These are phyloP conservation scores for Arthrinium phaeospermum DNA, from an alignment of 2,329 filamentous ascomycete species.

Conservation along the genomic window DNA sequence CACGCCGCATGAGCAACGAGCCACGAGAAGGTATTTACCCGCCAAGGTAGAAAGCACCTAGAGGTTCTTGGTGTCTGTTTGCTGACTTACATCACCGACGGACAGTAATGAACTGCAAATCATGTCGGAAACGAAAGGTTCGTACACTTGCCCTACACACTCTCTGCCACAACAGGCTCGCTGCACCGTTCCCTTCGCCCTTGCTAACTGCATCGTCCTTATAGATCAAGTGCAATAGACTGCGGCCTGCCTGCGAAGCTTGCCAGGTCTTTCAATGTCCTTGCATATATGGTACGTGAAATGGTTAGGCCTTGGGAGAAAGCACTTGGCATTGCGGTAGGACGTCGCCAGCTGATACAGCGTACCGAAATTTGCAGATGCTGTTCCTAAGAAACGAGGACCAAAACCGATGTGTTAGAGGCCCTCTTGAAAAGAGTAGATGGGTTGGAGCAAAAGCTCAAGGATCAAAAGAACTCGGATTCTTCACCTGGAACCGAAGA, in stretches of 20 bases:
- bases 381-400: conserved; percentile 86
- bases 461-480: conserved; percentile 64
- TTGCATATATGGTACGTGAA: conserved; percentile 79
- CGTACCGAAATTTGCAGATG: conserved; percentile 60
- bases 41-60: not conserved
- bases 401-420: conserved; percentile 87
- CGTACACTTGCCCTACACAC: conserved; percentile 29
- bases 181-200: conserved; percentile 17
- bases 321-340: not conserved
- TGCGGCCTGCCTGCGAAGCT: conserved; percentile 84
- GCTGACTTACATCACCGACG: not conserved
- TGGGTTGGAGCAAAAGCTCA: conserved; percentile 79
- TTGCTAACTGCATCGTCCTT: conserved; percentile 30
- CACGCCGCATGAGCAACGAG: conserved; percentile 73
- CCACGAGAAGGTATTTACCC: conserved; percentile 47
- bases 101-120: conserved; percentile 84
- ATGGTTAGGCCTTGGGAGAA: not conserved
- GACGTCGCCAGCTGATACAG: not conserved
- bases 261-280: conserved; percentile 89
- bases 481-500: conserved; percentile 46
- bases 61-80: not conserved
- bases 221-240: conserved; percentile 90
- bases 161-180: conserved; percentile 16
- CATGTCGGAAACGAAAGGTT: conserved; percentile 90
- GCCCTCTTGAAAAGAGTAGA: conserved; percentile 85